Evolutionary conservation across 441 rosid species (phyloP), one percentile per base, ranked within the genome.

Genomic region (Eutrema salsugineum): DNA sequence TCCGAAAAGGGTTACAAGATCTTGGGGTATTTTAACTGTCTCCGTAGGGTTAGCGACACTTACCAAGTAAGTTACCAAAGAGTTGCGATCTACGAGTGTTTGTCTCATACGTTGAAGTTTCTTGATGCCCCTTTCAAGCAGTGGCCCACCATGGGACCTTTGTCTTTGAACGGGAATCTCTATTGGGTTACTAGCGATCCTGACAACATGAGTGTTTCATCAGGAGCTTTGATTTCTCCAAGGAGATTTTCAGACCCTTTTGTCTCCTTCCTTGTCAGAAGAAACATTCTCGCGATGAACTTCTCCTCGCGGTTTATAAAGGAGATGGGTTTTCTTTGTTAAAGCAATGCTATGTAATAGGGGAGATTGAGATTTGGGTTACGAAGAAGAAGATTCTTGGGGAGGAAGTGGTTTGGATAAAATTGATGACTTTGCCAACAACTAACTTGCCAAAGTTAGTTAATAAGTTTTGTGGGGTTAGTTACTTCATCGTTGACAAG

Each of bases 241-340:
- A 2, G 5, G 60, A 60, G 22, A 50, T 8, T 10, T 40, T 61
- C 6, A 28, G 40, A 53, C 17, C 9, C 19, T 50, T 71, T 28
- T 50, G 75, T 61, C n/a, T 9, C 68, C 60, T 62, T 1, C 75
- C 75, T 1, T 61, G 68, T n/a, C 49, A 28, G 39, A 60, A 39
- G 61, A 61, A 50, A 24, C 5, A 0, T 17, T 19, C 32, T 9
- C 3, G 3, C 9, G 35, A 69, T 47, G 16, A 12, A 8, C 22
- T 60, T 4, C 10, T 61, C 15, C 61, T 61, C 9, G 35, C 54
- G 9, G 35, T 49, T 6, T 71, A 3, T 61, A 10, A 40, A 4
- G 22, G 53, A 6, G 62, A 71, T 50, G 1, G 54, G 2, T 40
- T 70, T 16, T 48, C 74, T 0, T 48, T 59, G 59, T 48, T 70